Base-by-base conservation (phyloP, 1,284 basidiomycete genomes). In the Vanrija pseudolonga region DNA sequence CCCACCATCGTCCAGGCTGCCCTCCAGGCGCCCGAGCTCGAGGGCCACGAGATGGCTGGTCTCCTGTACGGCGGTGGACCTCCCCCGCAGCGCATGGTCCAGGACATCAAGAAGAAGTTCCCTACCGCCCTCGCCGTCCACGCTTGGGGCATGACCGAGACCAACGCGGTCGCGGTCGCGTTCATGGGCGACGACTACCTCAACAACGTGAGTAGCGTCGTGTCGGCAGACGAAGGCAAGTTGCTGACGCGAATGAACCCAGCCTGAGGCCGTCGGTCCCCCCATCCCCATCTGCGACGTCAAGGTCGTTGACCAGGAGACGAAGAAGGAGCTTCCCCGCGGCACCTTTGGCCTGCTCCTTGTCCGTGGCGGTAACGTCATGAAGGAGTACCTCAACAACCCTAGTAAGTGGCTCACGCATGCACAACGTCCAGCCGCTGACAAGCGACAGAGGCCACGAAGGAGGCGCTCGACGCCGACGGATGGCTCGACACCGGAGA, bases 401-500 rank as follows among this genome's bases (percentile, higher is more conserved):
- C 39, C 39, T 1, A 40, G 39, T 40, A 6, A 40, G 39, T 20
- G n/a, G 6, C 28, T 22, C 37, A 26, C n/a, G 26, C 6, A 26
- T 12, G 24, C 9, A 26, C 24, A 4, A 26, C 5, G 24, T 11
- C 2, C 14, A 32, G 32, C 32, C 32, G 2, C 32, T 32, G 14
- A 32, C 32, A 15, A 14, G 4, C 12, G 14, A 15, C 32, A 32
- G 48, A 46, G 22, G 58, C 58, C 19, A 60, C 54, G 17, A 40
- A 41, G 22, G 52, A 41, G 32, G 47, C 50, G 8, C 22, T 55
- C 6, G 66, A 69, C 47, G 17, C 36, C 6, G 67, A 72, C 17
- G 71, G 71, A 17, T 74, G 72, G 72, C 53, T 71, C n/a, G 66
- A 74, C 60, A 68, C 72, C 4, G 72, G 72, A 18, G 72, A 74